Percentiles rank a stretch among this genome's conserved stretches.
Evolutionary conservation across 805 yeast species (phyloP).

Genomic region (Saccharomycopsis schoenii): DNA sequence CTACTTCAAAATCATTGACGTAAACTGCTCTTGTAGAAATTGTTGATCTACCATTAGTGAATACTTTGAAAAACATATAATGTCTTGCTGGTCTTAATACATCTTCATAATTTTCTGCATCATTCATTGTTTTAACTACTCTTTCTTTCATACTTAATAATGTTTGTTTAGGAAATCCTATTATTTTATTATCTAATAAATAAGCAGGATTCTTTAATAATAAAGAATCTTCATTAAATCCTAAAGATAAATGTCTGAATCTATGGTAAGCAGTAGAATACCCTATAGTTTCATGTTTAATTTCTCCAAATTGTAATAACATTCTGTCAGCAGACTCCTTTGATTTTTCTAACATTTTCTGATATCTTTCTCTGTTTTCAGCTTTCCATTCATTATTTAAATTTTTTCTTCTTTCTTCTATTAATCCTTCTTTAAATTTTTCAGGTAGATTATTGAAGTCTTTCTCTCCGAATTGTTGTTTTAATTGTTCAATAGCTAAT

Average conservation of each 20-base stretch:
- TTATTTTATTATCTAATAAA: background rate
- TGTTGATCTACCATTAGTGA: background rate
- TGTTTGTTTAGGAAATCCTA: background rate
- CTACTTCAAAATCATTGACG: background rate
- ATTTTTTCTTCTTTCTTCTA: too few relatives aligned
- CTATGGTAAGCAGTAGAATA: background rate
- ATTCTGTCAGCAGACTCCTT: background rate
- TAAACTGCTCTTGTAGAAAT: background rate
- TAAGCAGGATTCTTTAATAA: background rate
- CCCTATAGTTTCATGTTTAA: background rate
- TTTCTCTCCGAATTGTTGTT: too few relatives aligned
- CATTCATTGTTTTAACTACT: background rate
- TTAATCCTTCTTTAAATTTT: too few relatives aligned
- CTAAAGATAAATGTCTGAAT: background rate
- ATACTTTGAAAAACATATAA: background rate
- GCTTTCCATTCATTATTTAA: background rate
- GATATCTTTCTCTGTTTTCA: background rate
- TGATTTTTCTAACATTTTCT: background rate
- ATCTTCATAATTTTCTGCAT: background rate
- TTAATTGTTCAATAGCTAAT: too few relatives aligned
- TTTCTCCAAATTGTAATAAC: background rate
- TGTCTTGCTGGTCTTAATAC: background rate
- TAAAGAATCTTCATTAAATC: background rate
- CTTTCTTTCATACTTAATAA: background rate
- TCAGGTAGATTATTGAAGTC: too few relatives aligned